A percentile compares a stretch with the other conserved stretches of the same genome.
Conservation (phyloP, 2,329 filamentous ascomycete genomes). For the Aspergillus luchuensis region DNA sequence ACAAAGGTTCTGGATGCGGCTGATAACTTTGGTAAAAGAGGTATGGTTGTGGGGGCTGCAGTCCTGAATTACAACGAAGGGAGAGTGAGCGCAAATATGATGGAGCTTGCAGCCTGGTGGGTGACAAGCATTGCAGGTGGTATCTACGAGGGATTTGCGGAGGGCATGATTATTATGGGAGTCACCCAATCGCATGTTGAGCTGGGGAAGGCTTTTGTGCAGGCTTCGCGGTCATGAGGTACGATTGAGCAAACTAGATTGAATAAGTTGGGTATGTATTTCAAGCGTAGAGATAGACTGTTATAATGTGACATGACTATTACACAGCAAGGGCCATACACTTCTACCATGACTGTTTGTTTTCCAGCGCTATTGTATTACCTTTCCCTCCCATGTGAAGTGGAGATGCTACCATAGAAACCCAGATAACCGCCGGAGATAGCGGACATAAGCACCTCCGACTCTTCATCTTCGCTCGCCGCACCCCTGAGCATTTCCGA, state of each 20-base stretch:
- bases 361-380: too few species aligned
- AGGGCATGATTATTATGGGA: constrained; percentile 55
- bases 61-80: constrained; percentile 66
- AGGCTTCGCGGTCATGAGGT: not conserved
- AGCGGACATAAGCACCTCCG: constrained; percentile 13
- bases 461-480: not conserved
- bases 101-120: constrained; percentile 57
- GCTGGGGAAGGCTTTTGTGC: constrained; percentile 2
- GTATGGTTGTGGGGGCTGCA: constrained; percentile 56
- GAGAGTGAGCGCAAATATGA: constrained; percentile 61
- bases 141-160: constrained; percentile 63
- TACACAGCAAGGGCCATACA: not conserved
- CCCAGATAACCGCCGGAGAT: constrained; percentile 12
- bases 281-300: not conserved
- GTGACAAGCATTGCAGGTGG: constrained; percentile 66
- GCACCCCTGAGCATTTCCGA: not conserved
- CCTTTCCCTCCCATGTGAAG: too few species aligned
- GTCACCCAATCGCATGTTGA: constrained; percentile 24
- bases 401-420: not conserved
- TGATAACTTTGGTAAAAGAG: constrained; percentile 55
- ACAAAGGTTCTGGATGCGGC: constrained; percentile 55
- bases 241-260: not conserved
- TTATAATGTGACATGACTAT: not conserved
- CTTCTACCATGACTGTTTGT: too few species aligned
- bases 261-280: not conserved